Conservation (phyloP, 257 asterid genomes). For the Salvia miltiorrhiza region DNA sequence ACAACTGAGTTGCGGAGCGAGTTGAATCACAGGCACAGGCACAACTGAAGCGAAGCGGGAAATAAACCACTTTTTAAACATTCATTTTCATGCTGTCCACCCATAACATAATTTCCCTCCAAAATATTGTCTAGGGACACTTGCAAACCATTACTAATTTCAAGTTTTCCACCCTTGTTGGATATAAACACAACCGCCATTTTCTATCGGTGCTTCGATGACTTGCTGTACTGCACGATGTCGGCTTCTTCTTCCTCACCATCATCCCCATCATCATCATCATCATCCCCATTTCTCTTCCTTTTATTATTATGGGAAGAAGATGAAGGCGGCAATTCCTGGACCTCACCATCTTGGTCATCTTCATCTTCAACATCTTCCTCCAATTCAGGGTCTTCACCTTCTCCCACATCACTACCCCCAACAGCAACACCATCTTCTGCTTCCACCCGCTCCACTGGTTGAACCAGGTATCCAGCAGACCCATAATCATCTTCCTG, state of each 20-base stretch:
- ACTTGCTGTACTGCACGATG: constrained; percentile 37
- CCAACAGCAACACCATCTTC: constrained; percentile 33
- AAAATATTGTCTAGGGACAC: constrained; percentile 28
- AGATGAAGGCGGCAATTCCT: constrained; percentile 64
- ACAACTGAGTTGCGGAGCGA: constrained; percentile 46
- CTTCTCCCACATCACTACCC: constrained; percentile 46
- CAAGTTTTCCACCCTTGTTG: constrained; percentile 17
- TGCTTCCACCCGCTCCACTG: constrained; percentile 52
- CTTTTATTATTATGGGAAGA: constrained; percentile 63
- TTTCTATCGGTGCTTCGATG: constrained; percentile 42
- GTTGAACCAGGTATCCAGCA: constrained; percentile 72
- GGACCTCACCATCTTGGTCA: constrained; percentile 70
- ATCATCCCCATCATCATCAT: constrained; percentile 18
- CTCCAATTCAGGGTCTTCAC: constrained; percentile 41
- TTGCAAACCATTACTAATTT: constrained; percentile 22
- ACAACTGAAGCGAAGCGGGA: constrained; percentile 23
- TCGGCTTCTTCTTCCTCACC: constrained; percentile 26
- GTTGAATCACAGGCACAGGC: constrained; percentile 33
- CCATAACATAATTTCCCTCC: constrained; percentile 67
- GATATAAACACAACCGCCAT: background rate
- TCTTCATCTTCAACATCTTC: constrained; percentile 52
- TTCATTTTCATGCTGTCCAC: constrained; percentile 22
- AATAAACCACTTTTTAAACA: constrained; percentile 70
- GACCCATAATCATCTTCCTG: constrained; percentile 79
- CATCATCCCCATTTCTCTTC: constrained; percentile 40